Evolutionary conservation across 2,329 filamentous ascomycete species (phyloP).

Genomic region (Colletotrichum cereale): DNA sequence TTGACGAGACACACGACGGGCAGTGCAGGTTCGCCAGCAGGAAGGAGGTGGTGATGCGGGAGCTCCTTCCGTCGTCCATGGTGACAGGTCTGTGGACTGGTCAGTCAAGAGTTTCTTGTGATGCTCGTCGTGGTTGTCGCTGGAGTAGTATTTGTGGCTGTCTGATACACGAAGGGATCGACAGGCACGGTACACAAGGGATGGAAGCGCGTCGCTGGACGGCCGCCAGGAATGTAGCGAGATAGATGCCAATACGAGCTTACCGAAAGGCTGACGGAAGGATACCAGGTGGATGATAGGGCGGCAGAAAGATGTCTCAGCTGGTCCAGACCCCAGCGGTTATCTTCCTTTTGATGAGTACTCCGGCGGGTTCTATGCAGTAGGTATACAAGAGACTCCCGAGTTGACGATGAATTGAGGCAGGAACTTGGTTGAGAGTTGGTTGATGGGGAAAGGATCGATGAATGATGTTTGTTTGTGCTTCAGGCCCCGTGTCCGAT

Average conservation of each 20-base stretch:
- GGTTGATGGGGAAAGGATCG: not conserved
- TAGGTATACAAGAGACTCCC: not conserved
- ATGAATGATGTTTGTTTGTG: not conserved
- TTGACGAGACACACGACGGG: slow-evolving; percentile 77
- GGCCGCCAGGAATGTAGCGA: not conserved
- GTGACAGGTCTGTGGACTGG: slow-evolving; percentile 1
- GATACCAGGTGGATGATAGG: not conserved
- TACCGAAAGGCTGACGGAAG: not conserved
- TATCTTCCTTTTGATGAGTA: not conserved
- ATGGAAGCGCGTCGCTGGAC: not conserved
- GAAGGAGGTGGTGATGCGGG: slow-evolving; percentile 66
- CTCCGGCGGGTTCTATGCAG: not conserved
- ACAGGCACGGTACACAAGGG: slow-evolving; percentile 2
- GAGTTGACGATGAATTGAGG: not conserved
- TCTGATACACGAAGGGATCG: not conserved
- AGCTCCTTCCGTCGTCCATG: slow-evolving; percentile 19
- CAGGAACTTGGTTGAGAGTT: no score
- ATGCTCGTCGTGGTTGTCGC: not conserved
- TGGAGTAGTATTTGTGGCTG: not conserved
- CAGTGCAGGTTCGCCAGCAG: slow-evolving; percentile 83
- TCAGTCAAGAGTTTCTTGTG: not conserved
- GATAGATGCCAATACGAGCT: not conserved
- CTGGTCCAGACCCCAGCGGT: not conserved
- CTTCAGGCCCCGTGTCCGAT: slow-evolving; percentile 9
- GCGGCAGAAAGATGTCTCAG: not conserved